A percentile compares a stretch with the other conserved stretches of the same genome.
Evolutionary conservation across 2,329 filamentous ascomycete genomes (phyloP).

Genomic region (Verticillium tricorpus): DNA sequence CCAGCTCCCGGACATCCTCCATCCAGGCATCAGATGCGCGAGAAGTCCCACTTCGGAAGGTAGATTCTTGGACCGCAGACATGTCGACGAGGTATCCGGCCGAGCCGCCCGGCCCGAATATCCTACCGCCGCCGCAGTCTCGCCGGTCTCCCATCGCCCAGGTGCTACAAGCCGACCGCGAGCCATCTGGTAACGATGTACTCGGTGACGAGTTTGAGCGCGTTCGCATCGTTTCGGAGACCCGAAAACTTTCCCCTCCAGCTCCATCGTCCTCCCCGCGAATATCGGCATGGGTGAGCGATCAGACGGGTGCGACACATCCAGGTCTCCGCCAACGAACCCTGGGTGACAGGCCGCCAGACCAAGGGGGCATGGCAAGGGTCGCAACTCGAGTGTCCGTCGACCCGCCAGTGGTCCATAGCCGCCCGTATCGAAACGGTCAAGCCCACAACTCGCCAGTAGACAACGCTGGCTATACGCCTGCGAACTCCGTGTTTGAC

Average conservation of each 20-base stretch:
- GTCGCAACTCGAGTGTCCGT: background rate
- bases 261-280: background rate
- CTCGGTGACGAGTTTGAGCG: conserved; percentile 5
- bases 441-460: background rate
- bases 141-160: background rate
- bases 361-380: conserved; percentile 1
- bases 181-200: background rate
- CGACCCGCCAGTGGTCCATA: background rate
- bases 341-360: conserved; percentile 2
- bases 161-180: background rate
- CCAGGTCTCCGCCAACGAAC: background rate
- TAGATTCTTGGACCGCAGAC: background rate
- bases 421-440: background rate
- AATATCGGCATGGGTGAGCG: conserved; percentile 3
- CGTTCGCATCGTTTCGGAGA: background rate
- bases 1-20: background rate
- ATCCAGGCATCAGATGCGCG: background rate
- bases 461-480: background rate
- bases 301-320: background rate
- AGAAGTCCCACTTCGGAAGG: background rate
- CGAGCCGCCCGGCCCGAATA: background rate
- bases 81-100: background rate
- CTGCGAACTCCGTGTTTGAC: background rate
- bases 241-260: background rate
- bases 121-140: background rate